phyloP scores from a whole-genome alignment of 1,284 basidiomycete species.

The Fistulinella staudtii region DNA sequence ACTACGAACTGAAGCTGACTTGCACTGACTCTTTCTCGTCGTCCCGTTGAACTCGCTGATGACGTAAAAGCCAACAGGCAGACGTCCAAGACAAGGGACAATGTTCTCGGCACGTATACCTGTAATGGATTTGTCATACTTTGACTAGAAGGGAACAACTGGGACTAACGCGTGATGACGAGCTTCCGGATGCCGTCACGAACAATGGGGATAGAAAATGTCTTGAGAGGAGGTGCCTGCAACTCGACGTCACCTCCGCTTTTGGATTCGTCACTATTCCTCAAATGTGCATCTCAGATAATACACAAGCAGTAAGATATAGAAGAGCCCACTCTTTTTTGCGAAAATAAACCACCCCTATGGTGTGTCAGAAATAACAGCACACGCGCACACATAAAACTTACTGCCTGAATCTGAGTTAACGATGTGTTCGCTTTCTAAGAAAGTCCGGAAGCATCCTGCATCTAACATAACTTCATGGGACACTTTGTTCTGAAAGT shows the following conservation, averaged over 20 bases:
- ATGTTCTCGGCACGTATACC: background rate
- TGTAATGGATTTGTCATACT: background rate
- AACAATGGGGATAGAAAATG: too few relatives aligned
- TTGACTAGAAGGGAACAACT: background rate
- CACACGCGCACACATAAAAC: background rate
- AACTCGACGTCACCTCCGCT: too few relatives aligned
- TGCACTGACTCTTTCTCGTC: background rate
- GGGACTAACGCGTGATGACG: background rate
- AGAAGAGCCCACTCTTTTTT: too few relatives aligned
- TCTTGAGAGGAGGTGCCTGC: too few relatives aligned
- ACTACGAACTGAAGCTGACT: background rate
- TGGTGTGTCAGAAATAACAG: too few relatives aligned
- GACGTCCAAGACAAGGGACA: background rate
- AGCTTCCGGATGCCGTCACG: background rate
- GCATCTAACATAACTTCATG: background rate
- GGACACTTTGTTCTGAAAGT: background rate
- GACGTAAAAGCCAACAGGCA: background rate
- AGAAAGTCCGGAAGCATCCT: background rate
- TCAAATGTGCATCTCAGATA: too few relatives aligned
- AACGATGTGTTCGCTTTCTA: background rate
- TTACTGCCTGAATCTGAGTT: background rate
- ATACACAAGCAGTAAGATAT: too few relatives aligned
- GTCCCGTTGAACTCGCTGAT: background rate
- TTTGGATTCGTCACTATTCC: too few relatives aligned
- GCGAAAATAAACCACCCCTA: too few relatives aligned